Evolutionary conservation across 2,329 filamentous ascomycete species (phyloP).

Genomic region (Epichloe amarillans): DNA sequence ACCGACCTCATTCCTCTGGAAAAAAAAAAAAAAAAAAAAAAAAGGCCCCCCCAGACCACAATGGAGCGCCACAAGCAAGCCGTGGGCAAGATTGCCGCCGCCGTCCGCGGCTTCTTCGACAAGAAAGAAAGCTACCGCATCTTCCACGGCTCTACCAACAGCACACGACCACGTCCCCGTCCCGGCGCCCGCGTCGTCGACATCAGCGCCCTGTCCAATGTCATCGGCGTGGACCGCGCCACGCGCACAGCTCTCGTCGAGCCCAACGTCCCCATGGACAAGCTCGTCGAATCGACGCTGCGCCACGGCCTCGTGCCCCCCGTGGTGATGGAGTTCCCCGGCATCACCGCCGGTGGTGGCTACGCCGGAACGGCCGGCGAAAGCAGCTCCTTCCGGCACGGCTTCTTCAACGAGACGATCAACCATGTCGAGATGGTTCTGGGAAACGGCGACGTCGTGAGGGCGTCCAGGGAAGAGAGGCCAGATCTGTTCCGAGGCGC

Average conservation of each 20-base stretch:
- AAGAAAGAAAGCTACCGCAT: slow-evolving; percentile 52
- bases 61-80: slow-evolving; percentile 39
- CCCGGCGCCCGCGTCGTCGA: slow-evolving; percentile 33
- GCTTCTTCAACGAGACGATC: slow-evolving; percentile 57
- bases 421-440: slow-evolving; percentile 55
- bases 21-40: no score
- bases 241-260: slow-evolving; percentile 52
- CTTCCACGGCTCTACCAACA: slow-evolving; percentile 66
- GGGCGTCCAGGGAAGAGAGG: slow-evolving; percentile 28
- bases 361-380: slow-evolving; percentile 61
- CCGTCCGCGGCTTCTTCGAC: slow-evolving; percentile 35
- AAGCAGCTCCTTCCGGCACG: slow-evolving; percentile 55
- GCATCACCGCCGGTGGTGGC: slow-evolving; percentile 60
- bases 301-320: slow-evolving; percentile 56
- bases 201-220: slow-evolving; percentile 49
- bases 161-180: slow-evolving; percentile 41
- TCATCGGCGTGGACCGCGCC: slow-evolving; percentile 47
- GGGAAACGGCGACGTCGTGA: slow-evolving; percentile 50
- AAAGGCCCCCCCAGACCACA: background rate
- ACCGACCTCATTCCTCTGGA: background rate
- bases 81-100: slow-evolving; percentile 32
- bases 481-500: slow-evolving; percentile 52
- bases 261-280: slow-evolving; percentile 65
- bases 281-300: slow-evolving; percentile 51
- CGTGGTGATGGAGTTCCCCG: slow-evolving; percentile 62